These are phyloP conservation scores for Diaporthe longicolla DNA, from an alignment of 2,329 filamentous ascomycete genomes.

Conservation along the genomic window DNA sequence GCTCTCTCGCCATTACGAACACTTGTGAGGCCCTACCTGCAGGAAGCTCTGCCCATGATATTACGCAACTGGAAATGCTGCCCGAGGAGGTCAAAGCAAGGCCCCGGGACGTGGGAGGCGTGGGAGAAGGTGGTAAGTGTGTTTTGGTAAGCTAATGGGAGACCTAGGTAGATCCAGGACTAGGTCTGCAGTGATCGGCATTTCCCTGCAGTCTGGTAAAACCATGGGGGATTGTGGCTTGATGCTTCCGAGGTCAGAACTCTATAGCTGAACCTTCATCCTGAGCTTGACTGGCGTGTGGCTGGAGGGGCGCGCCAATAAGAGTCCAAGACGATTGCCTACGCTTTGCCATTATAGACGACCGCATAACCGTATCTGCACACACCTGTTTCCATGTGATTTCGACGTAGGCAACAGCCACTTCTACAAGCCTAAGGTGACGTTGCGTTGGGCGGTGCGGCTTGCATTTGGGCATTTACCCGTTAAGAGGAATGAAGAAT, in stretches of 20 bases:
- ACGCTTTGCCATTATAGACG: neutral
- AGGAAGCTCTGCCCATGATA: neutral
- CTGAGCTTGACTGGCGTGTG: neutral
- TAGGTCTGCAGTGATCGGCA: neutral
- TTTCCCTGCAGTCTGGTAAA: neutral
- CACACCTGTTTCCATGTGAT: neutral
- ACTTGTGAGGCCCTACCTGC: neutral
- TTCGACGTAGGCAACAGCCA: neutral
- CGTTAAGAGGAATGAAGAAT: neutral
- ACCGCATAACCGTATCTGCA: neutral
- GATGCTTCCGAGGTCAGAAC: conserved; percentile 11
- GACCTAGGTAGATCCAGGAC: neutral
- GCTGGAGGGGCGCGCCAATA: neutral
- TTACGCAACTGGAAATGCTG: neutral
- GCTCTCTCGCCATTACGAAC: neutral
- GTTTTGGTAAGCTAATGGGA: neutral
- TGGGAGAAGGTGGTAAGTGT: neutral
- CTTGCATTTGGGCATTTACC: neutral
- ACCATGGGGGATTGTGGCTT: conserved; percentile 3
- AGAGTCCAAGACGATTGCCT: neutral
- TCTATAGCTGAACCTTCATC: neutral
- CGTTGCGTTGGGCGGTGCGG: neutral
- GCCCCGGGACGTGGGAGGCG: neutral
- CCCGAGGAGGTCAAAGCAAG: conserved; percentile 6
- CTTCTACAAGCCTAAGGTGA: neutral